Evolutionary conservation across 1,284 basidiomycete genomes (phyloP).

Genomic region (Cerioporus squamosus): DNA sequence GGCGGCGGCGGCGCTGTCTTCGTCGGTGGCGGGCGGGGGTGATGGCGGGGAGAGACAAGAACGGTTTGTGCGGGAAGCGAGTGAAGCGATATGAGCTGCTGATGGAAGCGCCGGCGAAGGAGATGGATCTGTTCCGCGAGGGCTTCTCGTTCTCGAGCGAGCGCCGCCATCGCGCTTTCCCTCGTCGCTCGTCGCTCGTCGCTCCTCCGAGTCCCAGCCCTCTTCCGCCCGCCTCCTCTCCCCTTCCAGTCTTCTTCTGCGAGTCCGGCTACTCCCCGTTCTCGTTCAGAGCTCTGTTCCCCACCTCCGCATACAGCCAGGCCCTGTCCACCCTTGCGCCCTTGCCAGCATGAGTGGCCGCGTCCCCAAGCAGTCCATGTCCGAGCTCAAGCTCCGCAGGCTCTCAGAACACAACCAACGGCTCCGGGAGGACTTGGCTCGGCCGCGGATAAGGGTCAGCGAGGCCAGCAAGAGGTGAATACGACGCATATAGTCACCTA

Average conservation of each 20-base stretch:
- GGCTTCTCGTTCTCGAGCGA: conserved; percentile 2
- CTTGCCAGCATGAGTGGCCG: conserved; percentile 35
- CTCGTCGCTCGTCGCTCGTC: not conserved
- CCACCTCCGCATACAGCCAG: conserved; percentile 2
- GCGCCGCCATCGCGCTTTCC: conserved; percentile 1
- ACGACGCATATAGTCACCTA: conserved; percentile 23
- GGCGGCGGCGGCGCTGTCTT: not conserved
- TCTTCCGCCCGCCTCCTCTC: not conserved
- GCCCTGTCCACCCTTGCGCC: not conserved
- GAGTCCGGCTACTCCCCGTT: conserved; percentile 13
- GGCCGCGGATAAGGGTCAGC: conserved; percentile 76
- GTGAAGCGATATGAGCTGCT: not conserved
- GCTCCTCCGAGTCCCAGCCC: not conserved
- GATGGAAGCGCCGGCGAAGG: not conserved
- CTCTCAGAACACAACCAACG: conserved; percentile 82
- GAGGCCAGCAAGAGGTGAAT: conserved; percentile 72
- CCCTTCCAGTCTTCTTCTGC: conserved; percentile 7
- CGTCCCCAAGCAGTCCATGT: conserved; percentile 67
- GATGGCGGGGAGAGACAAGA: no score
- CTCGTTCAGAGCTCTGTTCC: conserved; percentile 1
- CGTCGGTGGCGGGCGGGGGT: no score
- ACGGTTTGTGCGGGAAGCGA: no score
- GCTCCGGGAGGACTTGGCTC: conserved; percentile 74
- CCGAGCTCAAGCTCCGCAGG: conserved; percentile 82
- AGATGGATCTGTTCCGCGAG: not conserved